phyloP scores from a whole-genome alignment of 2,329 filamentous ascomycete species.

The Aureobasidium subglaciale region DNA sequence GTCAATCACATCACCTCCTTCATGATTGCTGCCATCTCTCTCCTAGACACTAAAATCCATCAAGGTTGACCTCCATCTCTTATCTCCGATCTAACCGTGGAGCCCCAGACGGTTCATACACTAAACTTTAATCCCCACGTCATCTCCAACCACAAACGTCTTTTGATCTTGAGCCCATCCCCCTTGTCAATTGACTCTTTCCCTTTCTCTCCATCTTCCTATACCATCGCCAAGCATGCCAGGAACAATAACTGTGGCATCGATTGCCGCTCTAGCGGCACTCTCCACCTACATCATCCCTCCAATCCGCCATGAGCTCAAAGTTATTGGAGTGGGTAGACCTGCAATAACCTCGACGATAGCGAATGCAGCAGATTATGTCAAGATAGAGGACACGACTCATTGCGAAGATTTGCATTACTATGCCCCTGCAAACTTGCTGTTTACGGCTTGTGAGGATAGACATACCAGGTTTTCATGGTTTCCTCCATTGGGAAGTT shows the following conservation, averaged over 20 bases:
- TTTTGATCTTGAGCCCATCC: neutral
- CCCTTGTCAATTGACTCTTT: neutral
- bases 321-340: neutral
- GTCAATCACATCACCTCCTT: no score
- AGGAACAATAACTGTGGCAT: neutral
- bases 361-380: constrained; percentile 20
- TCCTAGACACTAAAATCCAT: no score
- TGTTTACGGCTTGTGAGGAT: constrained; percentile 54
- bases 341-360: neutral
- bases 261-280: neutral
- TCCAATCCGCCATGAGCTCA: neutral
- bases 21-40: no score
- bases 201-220: neutral
- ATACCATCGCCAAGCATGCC: neutral
- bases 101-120: neutral
- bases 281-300: neutral
- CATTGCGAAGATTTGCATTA: constrained; percentile 57
- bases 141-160: neutral
- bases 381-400: constrained; percentile 39
- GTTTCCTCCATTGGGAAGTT: constrained; percentile 45
- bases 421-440: constrained; percentile 38
- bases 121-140: neutral
- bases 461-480: constrained; percentile 39
- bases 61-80: no score
- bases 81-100: neutral